Evolutionary conservation across 2,329 filamentous ascomycete species (phyloP), one percentile per base, ranked within the genome.

Genomic region (Rosellinia necatrix): DNA sequence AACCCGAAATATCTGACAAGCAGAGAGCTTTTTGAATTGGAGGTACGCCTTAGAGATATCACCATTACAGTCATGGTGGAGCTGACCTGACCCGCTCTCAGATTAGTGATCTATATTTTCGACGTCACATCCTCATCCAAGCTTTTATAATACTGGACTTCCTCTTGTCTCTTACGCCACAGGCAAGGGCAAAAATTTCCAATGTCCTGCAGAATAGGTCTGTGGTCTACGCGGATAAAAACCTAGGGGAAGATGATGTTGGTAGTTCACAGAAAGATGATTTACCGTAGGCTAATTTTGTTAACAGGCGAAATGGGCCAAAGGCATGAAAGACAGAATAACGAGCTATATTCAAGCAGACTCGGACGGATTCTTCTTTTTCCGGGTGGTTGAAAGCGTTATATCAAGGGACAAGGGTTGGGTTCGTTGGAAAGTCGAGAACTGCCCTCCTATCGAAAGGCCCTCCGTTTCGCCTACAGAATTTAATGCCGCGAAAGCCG

Each of bases 1-100:
- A 99, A 99, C 67, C 93, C 96, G 1, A 99, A 97, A 70, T 99
- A 99, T 71, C 82, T 99, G 15, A 99, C 94, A n/a, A 97, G 92
- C 72, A 84, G 89, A 62, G 96, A 99, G 71, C 79, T 99, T 1
- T 99, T 99, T 72, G 91, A 96, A 67, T 83, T 99, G 41, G 94
- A 99, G 82, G 89, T 91, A 79, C 58, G 76, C 4, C 6, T 6
- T 5, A 27, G 15, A 15, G 29, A 4, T 12, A 17, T 50, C 47
- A 30, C 25, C 44, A 24, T 60, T 53, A 38, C 4, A 29, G 7
- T 15, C 13, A 25, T 19, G 1, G 4, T 27, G 21, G 27, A 56
- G 15, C 43, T 50, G 19, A 50, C 7, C 9, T 9, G 37, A 47
- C 53, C 56, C 67, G 51, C 43, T 41, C 37, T 34, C 63, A 92